These are phyloP conservation scores for Trichoderma brevicompactum DNA, from an alignment of 2,329 filamentous ascomycete genomes.

Conservation along the genomic window DNA sequence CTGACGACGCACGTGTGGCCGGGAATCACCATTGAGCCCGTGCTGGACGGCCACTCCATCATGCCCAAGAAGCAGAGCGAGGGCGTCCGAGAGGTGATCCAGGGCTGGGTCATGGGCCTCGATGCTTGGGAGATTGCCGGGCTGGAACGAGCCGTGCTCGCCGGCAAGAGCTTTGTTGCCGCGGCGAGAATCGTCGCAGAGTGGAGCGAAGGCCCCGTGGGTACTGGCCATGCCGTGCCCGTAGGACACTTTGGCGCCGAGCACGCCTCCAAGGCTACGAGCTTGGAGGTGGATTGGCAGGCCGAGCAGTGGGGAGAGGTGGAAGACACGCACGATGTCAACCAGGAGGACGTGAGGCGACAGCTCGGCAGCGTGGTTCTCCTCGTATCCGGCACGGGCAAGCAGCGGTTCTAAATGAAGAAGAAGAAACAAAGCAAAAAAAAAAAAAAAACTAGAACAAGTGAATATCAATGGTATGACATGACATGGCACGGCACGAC, in stretches of 20 bases:
- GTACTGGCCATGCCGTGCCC: slow-evolving; percentile 46
- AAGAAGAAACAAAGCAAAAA: too few species aligned
- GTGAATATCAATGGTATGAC: neutral
- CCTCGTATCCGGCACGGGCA: slow-evolving; percentile 68
- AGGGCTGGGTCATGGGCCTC: slow-evolving; percentile 75
- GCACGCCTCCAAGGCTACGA: slow-evolving; percentile 77
- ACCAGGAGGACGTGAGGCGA: slow-evolving; percentile 83
- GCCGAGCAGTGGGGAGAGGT: slow-evolving; percentile 92
- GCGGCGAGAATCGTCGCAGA: slow-evolving; percentile 78
- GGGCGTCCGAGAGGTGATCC: slow-evolving; percentile 75
- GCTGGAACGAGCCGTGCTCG: slow-evolving; percentile 80
- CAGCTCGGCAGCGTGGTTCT: slow-evolving; percentile 88
- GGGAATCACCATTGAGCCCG: slow-evolving; percentile 74
- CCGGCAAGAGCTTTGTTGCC: slow-evolving; percentile 83
- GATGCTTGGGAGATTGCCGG: slow-evolving; percentile 82
- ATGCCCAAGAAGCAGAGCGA: slow-evolving; percentile 74
- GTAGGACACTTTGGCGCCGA: slow-evolving; percentile 72
- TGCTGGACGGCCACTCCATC: slow-evolving; percentile 79
- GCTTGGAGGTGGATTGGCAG: slow-evolving; percentile 88
- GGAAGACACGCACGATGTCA: slow-evolving; percentile 96
- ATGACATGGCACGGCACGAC: neutral
- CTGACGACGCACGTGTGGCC: slow-evolving; percentile 80
- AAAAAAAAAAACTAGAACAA: neutral
- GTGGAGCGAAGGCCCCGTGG: slow-evolving; percentile 77
- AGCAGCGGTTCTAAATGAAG: slow-evolving; percentile 27